These are phyloP conservation scores for Trametes maxima DNA, from an alignment of 768 basidiomycete genomes.

Conservation along the genomic window DNA sequence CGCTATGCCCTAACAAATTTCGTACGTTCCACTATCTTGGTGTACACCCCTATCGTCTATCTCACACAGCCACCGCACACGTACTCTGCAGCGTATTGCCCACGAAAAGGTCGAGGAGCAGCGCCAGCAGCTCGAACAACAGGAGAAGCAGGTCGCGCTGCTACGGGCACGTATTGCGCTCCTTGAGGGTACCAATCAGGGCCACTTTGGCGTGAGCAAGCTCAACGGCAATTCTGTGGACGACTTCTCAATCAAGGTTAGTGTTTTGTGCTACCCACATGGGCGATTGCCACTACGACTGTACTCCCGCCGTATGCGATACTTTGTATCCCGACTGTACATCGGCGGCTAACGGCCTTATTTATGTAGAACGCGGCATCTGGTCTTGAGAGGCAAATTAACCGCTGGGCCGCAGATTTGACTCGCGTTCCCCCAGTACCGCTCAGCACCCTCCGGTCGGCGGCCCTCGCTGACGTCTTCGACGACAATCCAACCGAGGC, in stretches of 20 bases:
- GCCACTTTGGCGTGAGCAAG: conserved; percentile 35
- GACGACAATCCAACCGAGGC: conserved; percentile 49
- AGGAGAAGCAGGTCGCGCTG: conserved; percentile 78
- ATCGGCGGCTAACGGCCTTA: neutral
- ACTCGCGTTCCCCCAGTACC: conserved; percentile 58
- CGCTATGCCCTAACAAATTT: conserved; percentile 86
- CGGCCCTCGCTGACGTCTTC: conserved; percentile 61
- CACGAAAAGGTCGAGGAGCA: conserved; percentile 90
- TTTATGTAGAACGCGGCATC: conserved; percentile 71
- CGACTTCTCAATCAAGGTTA: conserved; percentile 86
- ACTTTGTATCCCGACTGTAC: neutral
- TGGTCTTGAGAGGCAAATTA: conserved; percentile 79
- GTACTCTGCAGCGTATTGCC: conserved; percentile 64
- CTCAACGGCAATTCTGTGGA: conserved; percentile 70
- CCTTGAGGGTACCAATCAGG: conserved; percentile 65
- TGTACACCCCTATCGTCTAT: neutral
- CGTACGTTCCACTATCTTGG: conserved; percentile 31
- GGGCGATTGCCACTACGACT: too few species aligned
- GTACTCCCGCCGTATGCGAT: too few species aligned
- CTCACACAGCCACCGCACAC: neutral
- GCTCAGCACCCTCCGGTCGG: conserved; percentile 55
- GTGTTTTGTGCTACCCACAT: conserved; percentile 22
- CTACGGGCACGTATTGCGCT: conserved; percentile 70
- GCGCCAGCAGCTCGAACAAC: conserved; percentile 75
- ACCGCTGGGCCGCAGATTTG: conserved; percentile 85